Conservation (phyloP, 352 stramenopile genomes). For the Thalassiosira livingstoniorum region DNA sequence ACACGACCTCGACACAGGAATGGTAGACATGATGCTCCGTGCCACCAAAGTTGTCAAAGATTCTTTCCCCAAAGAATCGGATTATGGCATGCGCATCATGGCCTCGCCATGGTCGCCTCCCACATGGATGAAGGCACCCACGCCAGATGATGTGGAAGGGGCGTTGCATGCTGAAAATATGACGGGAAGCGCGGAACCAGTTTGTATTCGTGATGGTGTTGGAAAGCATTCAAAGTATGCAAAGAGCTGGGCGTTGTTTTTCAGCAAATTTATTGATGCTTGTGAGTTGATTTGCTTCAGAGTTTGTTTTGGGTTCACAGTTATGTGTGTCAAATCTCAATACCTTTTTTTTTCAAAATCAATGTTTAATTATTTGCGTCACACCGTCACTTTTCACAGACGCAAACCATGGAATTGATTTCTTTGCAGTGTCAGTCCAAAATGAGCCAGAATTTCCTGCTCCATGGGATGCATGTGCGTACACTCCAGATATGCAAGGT, state of each 20-base stretch:
- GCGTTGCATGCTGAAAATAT: slow-evolving; percentile 66
- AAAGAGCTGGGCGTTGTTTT: slow-evolving; percentile 76
- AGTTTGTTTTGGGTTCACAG: background rate
- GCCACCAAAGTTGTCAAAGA: slow-evolving; percentile 51
- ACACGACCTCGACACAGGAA: slow-evolving; percentile 78
- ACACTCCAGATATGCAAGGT: slow-evolving; percentile 58
- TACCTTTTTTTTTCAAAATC: background rate
- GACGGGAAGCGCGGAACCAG: slow-evolving; percentile 58
- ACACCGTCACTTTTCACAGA: slow-evolving; percentile 38
- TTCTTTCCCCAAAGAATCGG: slow-evolving; percentile 35
- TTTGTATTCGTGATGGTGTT: slow-evolving; percentile 72
- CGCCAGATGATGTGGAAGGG: slow-evolving; percentile 29
- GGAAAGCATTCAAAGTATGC: slow-evolving; percentile 69
- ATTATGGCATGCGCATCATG: slow-evolving; percentile 66
- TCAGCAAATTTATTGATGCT: slow-evolving; percentile 78
- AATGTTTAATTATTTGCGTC: background rate
- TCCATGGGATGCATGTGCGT: slow-evolving; percentile 84
- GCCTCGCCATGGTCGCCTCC: slow-evolving; percentile 80
- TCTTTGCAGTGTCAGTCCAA: slow-evolving; percentile 79
- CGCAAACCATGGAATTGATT: slow-evolving; percentile 63
- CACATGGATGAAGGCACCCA: slow-evolving; percentile 80
- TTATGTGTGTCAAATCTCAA: slow-evolving; percentile 3
- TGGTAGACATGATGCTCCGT: slow-evolving; percentile 80
- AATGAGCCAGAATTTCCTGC: slow-evolving; percentile 86
- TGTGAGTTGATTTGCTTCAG: slow-evolving; percentile 49